Base-by-base conservation (phyloP, 2,329 filamentous ascomycete species). In the Alternaria angustiovoidea region DNA sequence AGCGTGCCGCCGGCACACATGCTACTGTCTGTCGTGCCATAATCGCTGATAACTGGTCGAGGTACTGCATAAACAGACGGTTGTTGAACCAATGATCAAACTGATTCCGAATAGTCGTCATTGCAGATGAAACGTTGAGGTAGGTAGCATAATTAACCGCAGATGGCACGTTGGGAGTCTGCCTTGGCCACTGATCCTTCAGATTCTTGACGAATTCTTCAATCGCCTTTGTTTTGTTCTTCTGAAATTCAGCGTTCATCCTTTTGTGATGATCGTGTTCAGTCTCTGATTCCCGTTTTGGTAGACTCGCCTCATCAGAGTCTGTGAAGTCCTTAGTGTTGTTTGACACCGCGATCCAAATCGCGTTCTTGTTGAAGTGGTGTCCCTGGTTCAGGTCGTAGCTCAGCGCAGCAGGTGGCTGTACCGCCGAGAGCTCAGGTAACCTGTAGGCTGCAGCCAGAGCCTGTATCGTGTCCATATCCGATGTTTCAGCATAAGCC, bases 11-110 rank as follows among this genome's bases (percentile, higher is more conserved):
- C 28, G 26, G 11, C 2, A 24, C 6, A 11, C 6, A 36, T 20
- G 8, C 67, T 44, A 1, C 14, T 3, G 1, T 18, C 34, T 71
- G 64, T 30, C n/a, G 59, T 44, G 55, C 59, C 2, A 71, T 16
- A 48, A 28, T 18, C 39, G 60, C 39, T 22, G 48, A 53, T 54
- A 75, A 0, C 30, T 64, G 12, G 71, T 62, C 28, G 48, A 76
- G 61, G 51, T 76, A 76, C 4, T 60, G 2, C 22, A 57, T 22
- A 78, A 85, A 66, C 79, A 67, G 0, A 76, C 79, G 20, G 84
- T 75, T 20, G 82, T 71, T 20, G 82, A 58, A 63, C 70, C 72
- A 75, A 3, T 14, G 12, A 16, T 65, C 54, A 36, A 71, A 75
- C 12, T 16, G 52, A 0, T 18, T 7, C 4, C 11, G 62, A 4